A percentile compares a stretch with the other conserved stretches of the same genome.
phyloP scores from a whole-genome alignment of 2,329 filamentous ascomycete species.

The Cryphonectria radicalis region DNA sequence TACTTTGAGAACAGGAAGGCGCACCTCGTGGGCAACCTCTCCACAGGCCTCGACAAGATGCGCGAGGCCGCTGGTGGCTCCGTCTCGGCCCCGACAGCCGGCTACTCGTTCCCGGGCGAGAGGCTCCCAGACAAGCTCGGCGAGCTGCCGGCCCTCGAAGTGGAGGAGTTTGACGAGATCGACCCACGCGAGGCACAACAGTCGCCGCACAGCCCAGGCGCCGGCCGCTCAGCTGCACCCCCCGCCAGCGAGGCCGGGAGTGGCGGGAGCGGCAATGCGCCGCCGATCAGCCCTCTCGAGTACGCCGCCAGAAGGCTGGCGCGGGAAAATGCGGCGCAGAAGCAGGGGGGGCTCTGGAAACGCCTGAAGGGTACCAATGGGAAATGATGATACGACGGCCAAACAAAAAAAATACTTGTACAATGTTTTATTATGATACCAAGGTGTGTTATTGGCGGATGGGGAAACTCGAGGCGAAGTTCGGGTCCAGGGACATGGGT shows the following conservation, averaged over 20 bases:
- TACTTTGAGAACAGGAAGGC: constrained; percentile 35
- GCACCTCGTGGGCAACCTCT: constrained; percentile 38
- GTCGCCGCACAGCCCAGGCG: constrained; percentile 50
- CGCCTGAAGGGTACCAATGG: constrained; percentile 33
- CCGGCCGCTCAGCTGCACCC: constrained; percentile 30
- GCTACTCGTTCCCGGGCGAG: constrained; percentile 24
- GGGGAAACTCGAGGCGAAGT: background rate
- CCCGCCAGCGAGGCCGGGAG: constrained; percentile 2
- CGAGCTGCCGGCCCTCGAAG: constrained; percentile 21
- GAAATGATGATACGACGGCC: constrained; percentile 19
- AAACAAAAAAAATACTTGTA: background rate
- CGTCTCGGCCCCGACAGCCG: constrained; percentile 9
- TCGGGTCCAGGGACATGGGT: background rate
- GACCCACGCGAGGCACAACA: constrained; percentile 50
- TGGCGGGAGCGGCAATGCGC: constrained; percentile 16
- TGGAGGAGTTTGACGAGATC: constrained; percentile 44
- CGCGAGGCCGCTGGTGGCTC: constrained; percentile 31
- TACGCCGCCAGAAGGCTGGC: constrained; percentile 14
- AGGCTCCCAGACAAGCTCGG: constrained; percentile 29
- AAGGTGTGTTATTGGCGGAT: background rate
- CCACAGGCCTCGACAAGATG: constrained; percentile 41
- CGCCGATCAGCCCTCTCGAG: constrained; percentile 49
- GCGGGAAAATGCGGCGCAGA: constrained; percentile 20
- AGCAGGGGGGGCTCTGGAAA: constrained; percentile 35
- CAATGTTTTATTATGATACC: constrained; percentile 3